Evolutionary conservation across 2,329 filamentous ascomycete species (phyloP), one percentile per base, ranked within the genome.

Genomic region (Penicillium hesseltinei): DNA sequence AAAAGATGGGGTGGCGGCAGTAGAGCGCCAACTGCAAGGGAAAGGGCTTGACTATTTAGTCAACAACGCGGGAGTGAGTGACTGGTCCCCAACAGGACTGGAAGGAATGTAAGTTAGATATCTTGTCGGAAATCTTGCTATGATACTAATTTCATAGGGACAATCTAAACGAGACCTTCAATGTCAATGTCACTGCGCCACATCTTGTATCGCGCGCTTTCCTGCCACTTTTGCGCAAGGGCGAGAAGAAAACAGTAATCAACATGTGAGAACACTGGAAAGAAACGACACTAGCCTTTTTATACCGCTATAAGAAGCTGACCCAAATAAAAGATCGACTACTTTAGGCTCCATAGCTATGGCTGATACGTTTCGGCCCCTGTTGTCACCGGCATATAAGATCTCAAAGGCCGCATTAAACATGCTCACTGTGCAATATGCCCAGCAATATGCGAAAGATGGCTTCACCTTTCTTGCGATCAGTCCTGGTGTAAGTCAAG

Each of bases 351-450:
- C 79, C 0, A 75, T 80, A 5, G 52, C 67, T 21, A 53, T 64
- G 57, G 68, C 69, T 0, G 13, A 61, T 81, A 73, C 51, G 76
- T 67, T 15, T 9, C 17, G 10, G 23, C 36, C 4, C 38, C 23
- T 54, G 7, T n/a, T 7, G 10, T 23, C 52, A 4, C 77, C 77
- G 3, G 73, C 75, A 2, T 78, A 78, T 69, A 75, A 80, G 61
- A 74, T 82, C 59, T 75, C 77, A 5, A 83, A 82, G 61, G 75
- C 80, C 0, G 78, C 79, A 1, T 58, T 81, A 48, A 80, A 81
- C 55, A 77, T 77, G 65, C 66, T 83, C 36, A 82, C 77, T 2
- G 71, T 77, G 0, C 78, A 69, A 46, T 69, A 69, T 51, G 62
- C 65, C 13, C 46, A 59, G 10, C 56, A 65, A 13, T 73, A 73